Evolutionary conservation across 2,329 filamentous ascomycete species (phyloP).

Genomic region (Nemania bipapillata): DNA sequence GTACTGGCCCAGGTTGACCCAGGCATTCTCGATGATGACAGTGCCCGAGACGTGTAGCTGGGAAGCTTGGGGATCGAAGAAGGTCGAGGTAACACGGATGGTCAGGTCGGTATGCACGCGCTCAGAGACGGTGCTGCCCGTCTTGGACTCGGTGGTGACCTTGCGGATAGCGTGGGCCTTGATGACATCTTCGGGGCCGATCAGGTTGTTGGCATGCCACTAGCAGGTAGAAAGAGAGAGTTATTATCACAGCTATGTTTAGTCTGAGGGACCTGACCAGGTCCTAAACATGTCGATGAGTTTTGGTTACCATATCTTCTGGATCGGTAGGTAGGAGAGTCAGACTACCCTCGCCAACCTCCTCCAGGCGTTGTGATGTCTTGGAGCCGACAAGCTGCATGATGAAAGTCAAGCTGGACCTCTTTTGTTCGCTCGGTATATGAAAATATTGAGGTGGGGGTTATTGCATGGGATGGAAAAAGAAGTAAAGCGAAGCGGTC

Average conservation of each 20-base stretch:
- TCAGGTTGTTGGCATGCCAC: slow-evolving; percentile 72
- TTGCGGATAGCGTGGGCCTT: slow-evolving; percentile 67
- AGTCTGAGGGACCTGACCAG: neutral
- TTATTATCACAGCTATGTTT: slow-evolving; percentile 14
- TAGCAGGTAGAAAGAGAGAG: slow-evolving; percentile 22
- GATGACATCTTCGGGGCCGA: slow-evolving; percentile 64
- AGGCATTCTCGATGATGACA: slow-evolving; percentile 64
- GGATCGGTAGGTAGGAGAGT: slow-evolving; percentile 56
- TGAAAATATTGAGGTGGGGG: too few species aligned
- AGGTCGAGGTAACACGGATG: slow-evolving; percentile 66
- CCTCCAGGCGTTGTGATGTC: slow-evolving; percentile 52
- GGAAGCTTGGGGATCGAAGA: slow-evolving; percentile 67
- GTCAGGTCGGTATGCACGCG: slow-evolving; percentile 69
- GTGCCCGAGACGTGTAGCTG: slow-evolving; percentile 67
- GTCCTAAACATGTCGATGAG: neutral
- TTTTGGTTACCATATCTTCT: slow-evolving; percentile 54
- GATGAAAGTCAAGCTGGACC: slow-evolving; percentile 13
- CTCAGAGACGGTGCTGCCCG: slow-evolving; percentile 61
- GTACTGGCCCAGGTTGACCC: slow-evolving; percentile 65
- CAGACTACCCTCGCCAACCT: slow-evolving; percentile 55
- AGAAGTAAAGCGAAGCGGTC: too few species aligned
- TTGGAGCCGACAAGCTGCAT: slow-evolving; percentile 57
- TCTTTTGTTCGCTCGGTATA: neutral
- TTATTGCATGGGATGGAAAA: too few species aligned
- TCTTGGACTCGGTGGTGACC: slow-evolving; percentile 60